phyloP scores from a whole-genome alignment of 805 yeast species.

The Candida insectalens region DNA sequence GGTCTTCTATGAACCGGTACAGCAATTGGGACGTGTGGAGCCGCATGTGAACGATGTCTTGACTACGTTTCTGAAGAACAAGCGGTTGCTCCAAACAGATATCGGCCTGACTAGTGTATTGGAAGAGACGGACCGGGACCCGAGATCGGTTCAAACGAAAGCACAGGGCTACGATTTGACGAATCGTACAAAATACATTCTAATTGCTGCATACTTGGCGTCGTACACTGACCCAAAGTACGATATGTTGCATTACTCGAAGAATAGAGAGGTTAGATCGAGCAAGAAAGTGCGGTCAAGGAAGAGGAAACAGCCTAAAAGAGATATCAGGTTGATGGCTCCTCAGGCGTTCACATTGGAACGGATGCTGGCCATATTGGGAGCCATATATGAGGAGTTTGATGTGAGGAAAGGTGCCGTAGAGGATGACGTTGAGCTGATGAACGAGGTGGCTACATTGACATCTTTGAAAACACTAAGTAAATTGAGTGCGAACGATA shows the following conservation, averaged over 20 bases:
- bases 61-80: constrained; percentile 18
- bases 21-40: constrained; percentile 10
- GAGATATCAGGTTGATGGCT: constrained; percentile 53
- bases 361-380: constrained; percentile 68
- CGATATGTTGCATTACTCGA: constrained; percentile 66
- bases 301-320: constrained; percentile 15
- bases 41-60: constrained; percentile 19
- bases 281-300: constrained; percentile 26
- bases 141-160: neutral
- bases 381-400: constrained; percentile 46
- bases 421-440: constrained; percentile 25
- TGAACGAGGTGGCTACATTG: constrained; percentile 28
- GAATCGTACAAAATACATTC: constrained; percentile 52
- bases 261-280: constrained; percentile 37
- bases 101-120: constrained; percentile 14
- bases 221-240: constrained; percentile 63
- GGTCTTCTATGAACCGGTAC: constrained; percentile 18
- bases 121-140: constrained; percentile 8
- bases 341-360: constrained; percentile 72
- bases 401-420: constrained; percentile 26
- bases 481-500: constrained; percentile 21
- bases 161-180: constrained; percentile 36
- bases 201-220: constrained; percentile 76
- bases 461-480: constrained; percentile 23
- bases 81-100: constrained; percentile 16